Evolutionary conservation across 768 basidiomycete genomes (phyloP).

Genomic region (Lactarius vividus): DNA sequence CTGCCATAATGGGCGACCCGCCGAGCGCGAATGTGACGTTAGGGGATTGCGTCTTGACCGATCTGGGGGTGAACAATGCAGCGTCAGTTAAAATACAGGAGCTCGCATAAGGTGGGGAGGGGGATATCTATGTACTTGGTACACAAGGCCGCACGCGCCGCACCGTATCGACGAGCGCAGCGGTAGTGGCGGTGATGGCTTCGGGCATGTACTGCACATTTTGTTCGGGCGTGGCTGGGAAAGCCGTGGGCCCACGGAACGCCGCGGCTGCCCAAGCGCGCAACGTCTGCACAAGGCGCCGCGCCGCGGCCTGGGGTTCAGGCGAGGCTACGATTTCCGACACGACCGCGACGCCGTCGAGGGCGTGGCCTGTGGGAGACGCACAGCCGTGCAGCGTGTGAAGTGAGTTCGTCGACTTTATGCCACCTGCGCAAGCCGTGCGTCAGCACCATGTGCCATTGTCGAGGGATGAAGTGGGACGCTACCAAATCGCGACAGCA

Average conservation of each 20-base stretch:
- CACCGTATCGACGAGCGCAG: constrained; percentile 49
- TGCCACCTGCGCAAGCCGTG: constrained; percentile 61
- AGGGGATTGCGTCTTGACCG: constrained; percentile 81
- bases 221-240: constrained; percentile 24
- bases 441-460: not conserved
- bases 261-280: constrained; percentile 40
- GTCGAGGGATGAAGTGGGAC: not conserved
- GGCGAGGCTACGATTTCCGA: constrained; percentile 76
- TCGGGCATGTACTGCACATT: constrained; percentile 32
- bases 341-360: constrained; percentile 87
- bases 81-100: not conserved
- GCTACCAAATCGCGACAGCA: constrained; percentile 83
- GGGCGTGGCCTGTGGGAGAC: constrained; percentile 50
- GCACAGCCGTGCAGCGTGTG: constrained; percentile 72
- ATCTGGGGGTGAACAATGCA: constrained; percentile 50
- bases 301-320: constrained; percentile 53
- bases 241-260: constrained; percentile 27
- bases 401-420: constrained; percentile 74
- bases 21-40: constrained; percentile 86
- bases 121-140: constrained; percentile 52
- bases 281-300: constrained; percentile 43
- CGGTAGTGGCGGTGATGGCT: constrained; percentile 44
- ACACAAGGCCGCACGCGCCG: constrained; percentile 63
- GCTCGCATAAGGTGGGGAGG: not conserved
- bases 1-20: constrained; percentile 94